phyloP scores from a whole-genome alignment of 78 protist genomes.

The Pigoraptor vietnamica region DNA sequence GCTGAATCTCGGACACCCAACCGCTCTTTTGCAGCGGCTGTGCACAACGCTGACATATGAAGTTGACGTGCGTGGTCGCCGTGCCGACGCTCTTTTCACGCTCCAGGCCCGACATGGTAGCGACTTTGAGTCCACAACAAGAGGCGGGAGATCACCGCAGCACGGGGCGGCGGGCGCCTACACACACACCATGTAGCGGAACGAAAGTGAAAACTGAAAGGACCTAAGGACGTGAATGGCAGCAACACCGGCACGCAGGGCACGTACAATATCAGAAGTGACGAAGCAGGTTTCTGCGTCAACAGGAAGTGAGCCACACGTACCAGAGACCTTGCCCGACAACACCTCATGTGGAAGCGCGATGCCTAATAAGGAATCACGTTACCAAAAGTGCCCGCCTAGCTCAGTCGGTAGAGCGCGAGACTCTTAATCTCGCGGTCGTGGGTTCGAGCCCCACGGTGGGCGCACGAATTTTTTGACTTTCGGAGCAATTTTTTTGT shows the following conservation, averaged over 20 bases:
- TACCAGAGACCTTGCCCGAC: neutral
- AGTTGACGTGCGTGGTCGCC: slow-evolving; percentile 2
- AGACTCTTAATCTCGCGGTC: slow-evolving; percentile 35
- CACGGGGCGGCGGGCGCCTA: neutral
- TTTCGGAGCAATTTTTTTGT: too few relatives aligned
- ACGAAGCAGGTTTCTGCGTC: too few relatives aligned
- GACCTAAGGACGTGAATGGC: too few relatives aligned
- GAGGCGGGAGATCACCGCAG: neutral
- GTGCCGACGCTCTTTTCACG: neutral
- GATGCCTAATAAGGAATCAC: neutral
- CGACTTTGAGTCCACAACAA: too few relatives aligned
- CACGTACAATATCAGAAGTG: too few relatives aligned
- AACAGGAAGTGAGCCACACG: too few relatives aligned
- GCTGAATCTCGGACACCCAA: neutral
- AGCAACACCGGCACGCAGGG: too few relatives aligned
- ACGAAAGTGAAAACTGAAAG: too few relatives aligned
- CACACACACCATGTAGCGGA: too few relatives aligned
- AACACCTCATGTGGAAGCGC: neutral
- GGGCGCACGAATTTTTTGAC: neutral
- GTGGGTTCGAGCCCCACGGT: neutral
- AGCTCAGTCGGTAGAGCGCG: slow-evolving; percentile 54
- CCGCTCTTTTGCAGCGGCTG: neutral
- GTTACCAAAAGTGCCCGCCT: neutral
- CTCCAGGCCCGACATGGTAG: neutral
- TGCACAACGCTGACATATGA: neutral